A percentile compares a stretch with the other conserved stretches of the same genome.
Evolutionary conservation across 2,329 filamentous ascomycete genomes (phyloP).

Genomic region (Byssothecium circinans): DNA sequence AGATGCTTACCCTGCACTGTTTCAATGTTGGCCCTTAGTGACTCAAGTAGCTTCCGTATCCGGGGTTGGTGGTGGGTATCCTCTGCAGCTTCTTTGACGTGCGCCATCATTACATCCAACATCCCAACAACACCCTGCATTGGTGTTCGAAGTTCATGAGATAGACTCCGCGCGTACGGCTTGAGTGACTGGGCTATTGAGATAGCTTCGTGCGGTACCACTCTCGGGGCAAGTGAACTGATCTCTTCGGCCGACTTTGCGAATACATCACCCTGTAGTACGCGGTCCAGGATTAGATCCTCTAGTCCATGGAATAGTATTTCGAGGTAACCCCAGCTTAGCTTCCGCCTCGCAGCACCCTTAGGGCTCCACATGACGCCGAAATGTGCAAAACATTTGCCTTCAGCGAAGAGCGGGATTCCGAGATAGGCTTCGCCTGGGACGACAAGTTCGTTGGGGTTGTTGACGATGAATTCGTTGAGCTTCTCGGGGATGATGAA

Average conservation of each 20-base stretch:
- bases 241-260: constrained; percentile 28
- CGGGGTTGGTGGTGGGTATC: constrained; percentile 55
- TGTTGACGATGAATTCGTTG: constrained; percentile 60
- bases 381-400: constrained; percentile 69
- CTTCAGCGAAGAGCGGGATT: constrained; percentile 65
- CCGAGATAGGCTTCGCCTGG: constrained; percentile 68
- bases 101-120: constrained; percentile 76
- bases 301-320: constrained; percentile 69
- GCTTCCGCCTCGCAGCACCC: constrained; percentile 56
- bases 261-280: constrained; percentile 57
- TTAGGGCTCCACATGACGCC: constrained; percentile 71
- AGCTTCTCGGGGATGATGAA: constrained; percentile 67
- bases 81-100: constrained; percentile 66
- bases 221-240: constrained; percentile 38
- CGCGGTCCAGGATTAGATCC: constrained; percentile 63
- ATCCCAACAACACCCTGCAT: constrained; percentile 78
- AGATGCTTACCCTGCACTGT: constrained; percentile 63
- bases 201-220: constrained; percentile 59
- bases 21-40: constrained; percentile 69
- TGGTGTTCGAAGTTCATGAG: constrained; percentile 70
- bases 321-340: constrained; percentile 69
- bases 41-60: constrained; percentile 60
- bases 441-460: constrained; percentile 63
- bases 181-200: constrained; percentile 66
- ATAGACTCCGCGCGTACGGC: constrained; percentile 71